phyloP scores from a whole-genome alignment of 2,329 filamentous ascomycete genomes.

The Drechslerella dactyloides region DNA sequence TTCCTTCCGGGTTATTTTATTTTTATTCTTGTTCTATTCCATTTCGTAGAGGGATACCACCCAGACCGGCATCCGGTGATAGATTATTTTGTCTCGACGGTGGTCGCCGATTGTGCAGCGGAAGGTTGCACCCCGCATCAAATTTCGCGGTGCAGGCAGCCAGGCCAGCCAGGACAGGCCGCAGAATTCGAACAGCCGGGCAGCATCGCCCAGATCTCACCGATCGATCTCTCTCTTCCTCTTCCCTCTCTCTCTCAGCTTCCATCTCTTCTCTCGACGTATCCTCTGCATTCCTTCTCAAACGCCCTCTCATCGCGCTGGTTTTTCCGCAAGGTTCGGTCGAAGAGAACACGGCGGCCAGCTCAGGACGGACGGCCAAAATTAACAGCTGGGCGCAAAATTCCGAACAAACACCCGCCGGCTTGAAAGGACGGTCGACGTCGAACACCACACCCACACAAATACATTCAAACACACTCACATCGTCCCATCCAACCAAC shows the following conservation, averaged over 20 bases:
- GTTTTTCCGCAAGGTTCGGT: too few relatives aligned
- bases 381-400: too few relatives aligned
- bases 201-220: constrained; percentile 17
- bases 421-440: too few relatives aligned
- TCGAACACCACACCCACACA: too few relatives aligned
- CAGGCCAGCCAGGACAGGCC: constrained; percentile 14
- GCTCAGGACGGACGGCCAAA: too few relatives aligned
- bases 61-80: too few relatives aligned
- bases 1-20: background rate
- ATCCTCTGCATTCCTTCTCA: constrained; percentile 15
- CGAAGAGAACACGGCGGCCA: too few relatives aligned
- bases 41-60: too few relatives aligned
- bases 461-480: background rate
- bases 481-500: too few relatives aligned
- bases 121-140: constrained; percentile 37
- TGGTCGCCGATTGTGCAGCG: constrained; percentile 32
- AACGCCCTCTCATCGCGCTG: constrained; percentile 17
- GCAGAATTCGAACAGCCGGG: too few relatives aligned
- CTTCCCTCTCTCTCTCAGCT: constrained; percentile 12
- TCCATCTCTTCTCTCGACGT: constrained; percentile 10
- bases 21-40: background rate
- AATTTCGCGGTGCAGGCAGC: constrained; percentile 42
- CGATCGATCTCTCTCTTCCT: background rate
- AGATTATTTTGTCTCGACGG: constrained; percentile 5
- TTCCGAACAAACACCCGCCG: too few relatives aligned